phyloP scores from a whole-genome alignment of 306 rosid species.

The Phaseolus lunatus region DNA sequence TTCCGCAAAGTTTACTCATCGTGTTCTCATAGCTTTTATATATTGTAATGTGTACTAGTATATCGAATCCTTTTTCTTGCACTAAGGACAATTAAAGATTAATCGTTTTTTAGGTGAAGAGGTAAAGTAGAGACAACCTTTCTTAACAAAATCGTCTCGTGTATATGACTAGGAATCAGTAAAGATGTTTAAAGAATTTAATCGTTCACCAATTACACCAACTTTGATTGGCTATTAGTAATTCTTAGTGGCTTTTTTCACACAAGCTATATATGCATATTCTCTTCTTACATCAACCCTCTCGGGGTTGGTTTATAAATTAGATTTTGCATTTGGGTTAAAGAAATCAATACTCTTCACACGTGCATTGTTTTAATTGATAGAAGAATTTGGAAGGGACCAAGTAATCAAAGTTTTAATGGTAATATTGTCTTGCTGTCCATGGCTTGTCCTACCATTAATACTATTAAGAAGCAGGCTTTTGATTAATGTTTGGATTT shows the following conservation, averaged over 20 bases:
- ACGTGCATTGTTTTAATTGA: slow-evolving; percentile 38
- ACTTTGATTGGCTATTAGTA: not conserved
- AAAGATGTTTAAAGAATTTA: not conserved
- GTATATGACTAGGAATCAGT: not conserved
- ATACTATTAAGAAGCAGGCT: slow-evolving; percentile 30
- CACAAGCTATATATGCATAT: not conserved
- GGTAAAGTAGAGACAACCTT: not conserved
- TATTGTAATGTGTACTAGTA: not conserved
- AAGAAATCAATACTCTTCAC: slow-evolving; percentile 25
- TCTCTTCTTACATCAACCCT: not conserved
- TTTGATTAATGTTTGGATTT: slow-evolving; percentile 43
- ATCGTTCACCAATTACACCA: not conserved
- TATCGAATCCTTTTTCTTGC: not conserved
- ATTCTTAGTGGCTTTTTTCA: not conserved
- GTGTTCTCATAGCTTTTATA: not conserved
- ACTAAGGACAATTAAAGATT: not conserved
- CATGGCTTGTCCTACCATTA: slow-evolving; percentile 51
- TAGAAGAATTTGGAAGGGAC: slow-evolving; percentile 32
- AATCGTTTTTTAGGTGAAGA: not conserved
- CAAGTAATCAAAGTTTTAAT: slow-evolving; percentile 27
- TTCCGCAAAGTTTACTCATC: not conserved
- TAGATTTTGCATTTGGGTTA: slow-evolving; percentile 24
- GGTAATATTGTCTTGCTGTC: slow-evolving; percentile 44
- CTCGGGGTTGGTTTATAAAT: slow-evolving; percentile 9
- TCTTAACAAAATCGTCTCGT: not conserved